Conservation (phyloP, 768 basidiomycete genomes). For the Boletus vermiculosoides region DNA sequence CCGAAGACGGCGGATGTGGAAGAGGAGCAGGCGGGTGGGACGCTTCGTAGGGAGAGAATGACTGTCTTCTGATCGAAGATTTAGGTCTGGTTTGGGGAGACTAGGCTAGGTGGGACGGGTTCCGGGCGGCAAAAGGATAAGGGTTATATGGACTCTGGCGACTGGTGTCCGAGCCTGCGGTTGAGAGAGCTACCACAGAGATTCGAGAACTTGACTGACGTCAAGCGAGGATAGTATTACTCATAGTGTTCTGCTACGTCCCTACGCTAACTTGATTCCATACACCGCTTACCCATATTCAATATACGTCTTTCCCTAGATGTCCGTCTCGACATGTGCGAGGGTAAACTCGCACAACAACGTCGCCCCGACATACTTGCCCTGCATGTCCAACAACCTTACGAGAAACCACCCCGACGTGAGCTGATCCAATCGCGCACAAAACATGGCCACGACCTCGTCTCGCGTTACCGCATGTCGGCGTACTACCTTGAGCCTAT, state of each 20-base stretch:
- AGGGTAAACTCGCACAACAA: constrained; percentile 30
- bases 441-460: constrained; percentile 50
- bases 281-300: background rate
- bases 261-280: no score
- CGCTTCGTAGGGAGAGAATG: no score
- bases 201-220: background rate
- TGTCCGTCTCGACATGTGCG: background rate
- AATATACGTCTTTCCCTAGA: background rate
- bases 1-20: no score
- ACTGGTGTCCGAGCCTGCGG: no score
- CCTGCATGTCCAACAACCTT: constrained; percentile 49
- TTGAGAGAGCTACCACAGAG: background rate
- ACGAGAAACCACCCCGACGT: constrained; percentile 49
- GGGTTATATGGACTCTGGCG: no score
- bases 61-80: no score
- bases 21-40: no score
- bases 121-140: no score
- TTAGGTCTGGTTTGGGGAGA: no score
- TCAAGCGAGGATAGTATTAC: background rate
- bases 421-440: constrained; percentile 48
- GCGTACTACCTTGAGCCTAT: constrained; percentile 14
- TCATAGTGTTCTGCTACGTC: background rate
- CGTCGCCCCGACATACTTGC: constrained; percentile 38
- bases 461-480: constrained; percentile 44
- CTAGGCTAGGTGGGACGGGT: no score